Base-by-base conservation (phyloP, 2,329 filamentous ascomycete genomes). In the Cladobotryum mycophilum region DNA sequence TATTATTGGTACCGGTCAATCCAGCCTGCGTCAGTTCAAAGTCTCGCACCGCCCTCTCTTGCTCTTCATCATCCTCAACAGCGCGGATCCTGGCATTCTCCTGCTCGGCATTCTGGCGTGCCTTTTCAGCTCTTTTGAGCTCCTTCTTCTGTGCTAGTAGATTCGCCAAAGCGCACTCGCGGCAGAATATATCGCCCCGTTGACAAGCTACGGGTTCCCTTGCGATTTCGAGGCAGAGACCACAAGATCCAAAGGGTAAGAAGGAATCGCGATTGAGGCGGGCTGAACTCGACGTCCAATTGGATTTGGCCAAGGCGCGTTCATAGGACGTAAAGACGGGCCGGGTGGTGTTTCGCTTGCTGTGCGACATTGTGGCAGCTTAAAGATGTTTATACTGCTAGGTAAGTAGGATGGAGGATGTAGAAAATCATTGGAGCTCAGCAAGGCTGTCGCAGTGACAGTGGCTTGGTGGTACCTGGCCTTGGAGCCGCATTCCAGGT, bases 281-380 rank as follows among this genome's bases (percentile, higher is more conserved):
- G n/a, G 90, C 89, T 47, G 86, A 83, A 58, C 85, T 88, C 8
- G 85, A 82, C 59, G 85, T 83, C 90, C 93, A 97, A 59, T 84
- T 82, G 15, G 81, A 80, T 62, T 90, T 89, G 53, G 95, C 86
- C 45, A 92, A 80, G 47, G 81, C 80, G 58, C 93, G 85, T 72
- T 97, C 93, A 71, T 96, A 84, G 20, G 89, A 85, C 34, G 93
- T 97, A 76, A 97, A 97, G 70, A 96, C 90, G 40, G 90, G 85
- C 41, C 92, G 84, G 41, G 89, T 92, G 41, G 90, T 95, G 72
- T 96, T 96, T 61, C 89, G 83, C 74, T 96, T 95, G 64, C 76
- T 81, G 57, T 78, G 75, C 49, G 75, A 73, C 75, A 78, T 76
- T 42, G 45, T 61, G 43, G 14, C 7, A 20, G 25, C 25, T 30